These are phyloP conservation scores for Pyrrhoderma noxium DNA, from an alignment of 1,284 basidiomycete genomes.

Conservation along the genomic window DNA sequence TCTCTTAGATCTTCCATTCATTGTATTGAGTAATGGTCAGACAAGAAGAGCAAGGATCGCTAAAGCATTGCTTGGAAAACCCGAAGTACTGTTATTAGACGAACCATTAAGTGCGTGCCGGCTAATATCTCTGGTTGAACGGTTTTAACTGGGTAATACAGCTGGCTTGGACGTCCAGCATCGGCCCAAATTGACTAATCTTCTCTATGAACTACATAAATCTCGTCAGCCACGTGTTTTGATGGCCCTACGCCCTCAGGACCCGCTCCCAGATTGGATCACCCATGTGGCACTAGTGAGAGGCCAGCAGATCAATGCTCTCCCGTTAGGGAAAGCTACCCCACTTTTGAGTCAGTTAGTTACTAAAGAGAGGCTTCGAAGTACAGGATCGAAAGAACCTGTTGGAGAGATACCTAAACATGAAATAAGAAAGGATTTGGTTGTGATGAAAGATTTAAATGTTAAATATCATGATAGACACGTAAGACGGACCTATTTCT, in stretches of 20 bases:
- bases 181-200: constrained; percentile 47
- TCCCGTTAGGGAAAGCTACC: constrained; percentile 29
- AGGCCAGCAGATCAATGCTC: constrained; percentile 39
- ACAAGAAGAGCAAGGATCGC: constrained; percentile 82
- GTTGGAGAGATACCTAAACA: not conserved
- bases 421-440: constrained; percentile 34
- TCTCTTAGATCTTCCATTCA: constrained; percentile 73
- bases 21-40: constrained; percentile 89
- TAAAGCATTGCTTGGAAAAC: constrained; percentile 64
- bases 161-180: constrained; percentile 67
- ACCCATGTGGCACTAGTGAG: constrained; percentile 66
- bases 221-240: constrained; percentile 54
- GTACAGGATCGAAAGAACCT: not conserved
- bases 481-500: constrained; percentile 31
- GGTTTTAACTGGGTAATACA: constrained; percentile 25
- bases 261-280: constrained; percentile 78
- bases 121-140: constrained; percentile 13
- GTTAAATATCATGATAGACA: constrained; percentile 65
- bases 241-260: constrained; percentile 74
- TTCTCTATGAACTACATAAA: constrained; percentile 55
- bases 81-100: constrained; percentile 73
- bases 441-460: constrained; percentile 58
- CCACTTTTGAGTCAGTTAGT: not conserved
- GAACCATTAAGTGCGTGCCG: constrained; percentile 68
- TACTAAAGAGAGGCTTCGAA: not conserved